These are phyloP conservation scores for Suhomyces chickasaworum DNA, from an alignment of 1,139 yeast genomes.

Conservation along the genomic window DNA sequence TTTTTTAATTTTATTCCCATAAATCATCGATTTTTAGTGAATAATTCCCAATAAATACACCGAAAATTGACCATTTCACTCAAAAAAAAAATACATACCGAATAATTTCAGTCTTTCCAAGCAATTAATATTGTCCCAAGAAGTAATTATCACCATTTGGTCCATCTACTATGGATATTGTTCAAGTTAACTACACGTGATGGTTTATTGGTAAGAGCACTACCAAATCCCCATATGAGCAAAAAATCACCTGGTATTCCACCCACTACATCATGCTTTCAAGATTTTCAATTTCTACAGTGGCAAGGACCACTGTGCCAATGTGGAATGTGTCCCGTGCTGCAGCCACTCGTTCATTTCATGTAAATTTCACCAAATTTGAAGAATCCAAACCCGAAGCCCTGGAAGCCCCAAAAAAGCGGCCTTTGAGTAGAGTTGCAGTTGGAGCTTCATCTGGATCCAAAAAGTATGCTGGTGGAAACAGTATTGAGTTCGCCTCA, in stretches of 20 bases:
- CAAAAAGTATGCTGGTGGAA: slow-evolving; percentile 36
- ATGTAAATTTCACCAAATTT: background rate
- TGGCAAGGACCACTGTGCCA: background rate
- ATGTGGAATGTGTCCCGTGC: background rate
- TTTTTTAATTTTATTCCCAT: too few species aligned
- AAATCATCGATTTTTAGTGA: too few species aligned
- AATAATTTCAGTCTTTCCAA: too few species aligned
- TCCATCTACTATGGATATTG: too few species aligned
- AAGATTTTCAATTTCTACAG: background rate
- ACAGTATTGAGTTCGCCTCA: slow-evolving; percentile 69
- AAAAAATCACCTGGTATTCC: background rate
- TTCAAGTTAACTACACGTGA: too few species aligned
- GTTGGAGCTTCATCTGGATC: slow-evolving; percentile 39
- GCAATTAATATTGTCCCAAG: too few species aligned
- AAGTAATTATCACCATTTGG: too few species aligned
- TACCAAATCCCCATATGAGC: background rate
- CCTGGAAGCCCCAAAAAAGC: slow-evolving; percentile 23
- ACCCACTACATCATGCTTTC: background rate
- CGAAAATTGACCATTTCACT: too few species aligned
- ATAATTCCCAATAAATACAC: too few species aligned
- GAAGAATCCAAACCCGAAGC: slow-evolving; percentile 10
- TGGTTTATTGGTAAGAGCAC: too few species aligned
- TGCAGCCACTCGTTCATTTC: slow-evolving; percentile 1
- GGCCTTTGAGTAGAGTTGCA: slow-evolving; percentile 54
- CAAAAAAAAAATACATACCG: too few species aligned